Evolutionary conservation across 257 asterid species (phyloP).

Genomic region (Thymus mandschuricus): DNA sequence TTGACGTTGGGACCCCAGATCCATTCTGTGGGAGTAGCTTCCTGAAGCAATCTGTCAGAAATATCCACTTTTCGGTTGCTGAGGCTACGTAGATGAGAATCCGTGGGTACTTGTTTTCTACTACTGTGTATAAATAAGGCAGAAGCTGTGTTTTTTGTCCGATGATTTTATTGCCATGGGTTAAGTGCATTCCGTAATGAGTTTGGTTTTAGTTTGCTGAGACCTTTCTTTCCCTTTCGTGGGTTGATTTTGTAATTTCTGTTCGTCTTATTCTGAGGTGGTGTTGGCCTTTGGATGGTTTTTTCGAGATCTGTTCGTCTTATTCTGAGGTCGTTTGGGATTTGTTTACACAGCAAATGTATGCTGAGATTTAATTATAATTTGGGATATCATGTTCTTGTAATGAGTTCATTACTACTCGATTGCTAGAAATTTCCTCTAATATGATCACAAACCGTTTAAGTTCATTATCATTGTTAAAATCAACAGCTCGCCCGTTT

Average conservation of each 20-base stretch:
- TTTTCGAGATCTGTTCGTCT: not conserved
- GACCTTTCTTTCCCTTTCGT: not conserved
- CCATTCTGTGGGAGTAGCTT: slow-evolving; percentile 55
- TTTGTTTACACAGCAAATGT: not conserved
- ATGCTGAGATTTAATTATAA: not conserved
- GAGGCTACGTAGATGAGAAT: slow-evolving; percentile 44
- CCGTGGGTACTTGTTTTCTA: slow-evolving; percentile 16
- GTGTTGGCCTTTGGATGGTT: not conserved
- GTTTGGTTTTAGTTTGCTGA: not conserved
- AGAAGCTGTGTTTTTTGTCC: slow-evolving; percentile 15
- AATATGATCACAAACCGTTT: too few species aligned
- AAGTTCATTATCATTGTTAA: too few species aligned
- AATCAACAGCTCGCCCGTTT: not conserved
- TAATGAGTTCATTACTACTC: too few species aligned
- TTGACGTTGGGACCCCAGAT: slow-evolving; percentile 40
- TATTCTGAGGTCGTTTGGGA: not conserved
- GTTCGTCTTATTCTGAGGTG: not conserved
- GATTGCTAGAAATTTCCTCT: too few species aligned
- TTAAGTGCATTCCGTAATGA: not conserved
- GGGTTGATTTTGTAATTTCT: not conserved
- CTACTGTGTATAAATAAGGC: slow-evolving; percentile 42
- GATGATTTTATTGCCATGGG: not conserved
- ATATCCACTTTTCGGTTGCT: slow-evolving; percentile 52
- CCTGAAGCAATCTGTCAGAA: slow-evolving; percentile 41
- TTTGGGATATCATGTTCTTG: not conserved